Evolutionary conservation across 1,284 basidiomycete species (phyloP).

Genomic region (Rhodotorula sp.): DNA sequence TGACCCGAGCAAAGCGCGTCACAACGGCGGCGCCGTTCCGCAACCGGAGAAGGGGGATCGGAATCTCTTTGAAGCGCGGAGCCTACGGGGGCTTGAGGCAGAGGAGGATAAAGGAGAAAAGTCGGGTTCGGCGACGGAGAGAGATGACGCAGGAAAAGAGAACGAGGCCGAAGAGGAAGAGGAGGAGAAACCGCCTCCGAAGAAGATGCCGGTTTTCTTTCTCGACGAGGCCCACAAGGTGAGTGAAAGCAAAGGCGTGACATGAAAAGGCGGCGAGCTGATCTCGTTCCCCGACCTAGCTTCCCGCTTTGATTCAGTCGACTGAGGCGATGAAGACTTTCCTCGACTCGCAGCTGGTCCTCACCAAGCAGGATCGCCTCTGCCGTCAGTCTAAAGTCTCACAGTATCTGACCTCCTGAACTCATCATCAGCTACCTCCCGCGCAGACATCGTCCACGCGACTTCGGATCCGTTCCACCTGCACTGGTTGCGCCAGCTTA

Average conservation of each 20-base stretch:
- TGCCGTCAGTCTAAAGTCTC: slow-evolving; percentile 56
- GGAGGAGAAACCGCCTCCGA: slow-evolving; percentile 50
- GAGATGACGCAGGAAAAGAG: not conserved
- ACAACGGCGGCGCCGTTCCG: not conserved
- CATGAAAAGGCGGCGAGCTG: not conserved
- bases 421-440: not conserved
- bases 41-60: slow-evolving; percentile 12
- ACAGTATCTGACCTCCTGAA: not conserved
- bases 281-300: slow-evolving; percentile 1
- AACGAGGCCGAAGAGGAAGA: slow-evolving; percentile 5
- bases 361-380: slow-evolving; percentile 76
- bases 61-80: slow-evolving; percentile 27
- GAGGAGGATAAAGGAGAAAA: not conserved
- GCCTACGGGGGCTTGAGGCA: slow-evolving; percentile 1
- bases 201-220: slow-evolving; percentile 74
- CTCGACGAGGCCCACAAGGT: slow-evolving; percentile 78
- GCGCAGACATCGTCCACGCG: slow-evolving; percentile 59
- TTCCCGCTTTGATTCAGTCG: slow-evolving; percentile 62
- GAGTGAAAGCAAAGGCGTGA: not conserved
- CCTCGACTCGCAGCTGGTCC: slow-evolving; percentile 74
- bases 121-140: not conserved
- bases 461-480: slow-evolving; percentile 79
- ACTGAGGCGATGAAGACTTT: slow-evolving; percentile 73
- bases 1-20: not conserved
- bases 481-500: slow-evolving; percentile 49